A percentile compares a stretch with the other conserved stretches of the same genome.
phyloP scores from a whole-genome alignment of 805 yeast genomes.

The Metschnikowia reukaufii region DNA sequence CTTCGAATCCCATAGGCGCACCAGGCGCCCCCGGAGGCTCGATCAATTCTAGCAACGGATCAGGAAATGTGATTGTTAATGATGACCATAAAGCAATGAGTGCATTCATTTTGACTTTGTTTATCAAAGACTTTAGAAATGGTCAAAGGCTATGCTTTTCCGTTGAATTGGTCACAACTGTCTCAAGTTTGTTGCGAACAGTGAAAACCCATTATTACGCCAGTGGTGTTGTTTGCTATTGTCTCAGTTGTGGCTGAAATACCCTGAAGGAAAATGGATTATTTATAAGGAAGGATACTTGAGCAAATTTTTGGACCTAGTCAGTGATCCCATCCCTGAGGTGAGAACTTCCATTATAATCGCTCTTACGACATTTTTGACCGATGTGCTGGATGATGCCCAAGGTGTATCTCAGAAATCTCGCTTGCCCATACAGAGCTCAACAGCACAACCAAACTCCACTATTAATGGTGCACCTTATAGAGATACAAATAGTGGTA shows the following conservation, averaged over 20 bases:
- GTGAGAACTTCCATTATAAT: conserved; percentile 82
- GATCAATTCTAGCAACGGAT: conserved; percentile 17
- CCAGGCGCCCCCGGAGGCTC: conserved; percentile 33
- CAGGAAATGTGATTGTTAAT: conserved; percentile 43
- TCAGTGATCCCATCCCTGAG: conserved; percentile 92
- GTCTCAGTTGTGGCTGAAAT: conserved; percentile 71
- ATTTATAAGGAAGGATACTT: conserved; percentile 64
- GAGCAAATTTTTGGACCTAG: conserved; percentile 52
- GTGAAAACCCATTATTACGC: conserved; percentile 81
- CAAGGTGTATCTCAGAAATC: conserved; percentile 20
- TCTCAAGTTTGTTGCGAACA: conserved; percentile 59
- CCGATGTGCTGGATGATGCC: conserved; percentile 38
- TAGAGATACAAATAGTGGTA: conserved; percentile 7
- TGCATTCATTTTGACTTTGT: conserved; percentile 83
- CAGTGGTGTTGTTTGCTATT: conserved; percentile 89
- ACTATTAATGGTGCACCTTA: conserved; percentile 11
- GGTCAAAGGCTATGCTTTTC: conserved; percentile 83
- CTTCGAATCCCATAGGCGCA: conserved; percentile 30
- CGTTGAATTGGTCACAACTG: conserved; percentile 67
- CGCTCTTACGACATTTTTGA: conserved; percentile 68
- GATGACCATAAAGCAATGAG: conserved; percentile 95
- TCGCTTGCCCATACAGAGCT: conserved; percentile 11
- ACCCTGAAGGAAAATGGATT: conserved; percentile 73
- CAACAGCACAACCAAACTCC: conserved; percentile 17
- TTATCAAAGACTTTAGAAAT: conserved; percentile 72